These are phyloP conservation scores for Sarcomyxa edulis DNA, from an alignment of 768 basidiomycete species.

Conservation along the genomic window DNA sequence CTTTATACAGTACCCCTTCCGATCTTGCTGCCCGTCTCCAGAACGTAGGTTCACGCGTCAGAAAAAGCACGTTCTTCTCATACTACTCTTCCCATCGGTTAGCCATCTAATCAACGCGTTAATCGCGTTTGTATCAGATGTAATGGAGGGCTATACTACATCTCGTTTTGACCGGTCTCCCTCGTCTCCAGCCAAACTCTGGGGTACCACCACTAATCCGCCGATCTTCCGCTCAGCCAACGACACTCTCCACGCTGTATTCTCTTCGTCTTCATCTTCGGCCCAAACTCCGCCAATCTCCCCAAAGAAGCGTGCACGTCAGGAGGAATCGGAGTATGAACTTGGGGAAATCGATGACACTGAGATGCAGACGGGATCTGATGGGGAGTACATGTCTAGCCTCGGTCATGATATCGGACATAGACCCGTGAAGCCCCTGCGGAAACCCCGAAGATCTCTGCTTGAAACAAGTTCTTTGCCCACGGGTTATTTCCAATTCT, in stretches of 20 bases:
- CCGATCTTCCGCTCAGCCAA: constrained; percentile 50
- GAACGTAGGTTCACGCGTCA: constrained; percentile 50
- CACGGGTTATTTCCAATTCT: constrained; percentile 11
- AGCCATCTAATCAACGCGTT: constrained; percentile 9
- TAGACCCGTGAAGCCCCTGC: constrained; percentile 36
- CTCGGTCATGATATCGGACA: constrained; percentile 1
- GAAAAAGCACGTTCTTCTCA: constrained; percentile 49
- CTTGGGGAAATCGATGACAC: constrained; percentile 20
- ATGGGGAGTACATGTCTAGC: constrained; percentile 11
- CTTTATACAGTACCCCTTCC: constrained; percentile 38
- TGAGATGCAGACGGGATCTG: constrained; percentile 25
- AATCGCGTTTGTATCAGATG: constrained; percentile 30
- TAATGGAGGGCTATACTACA: constrained; percentile 53
- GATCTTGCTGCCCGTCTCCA: constrained; percentile 53
- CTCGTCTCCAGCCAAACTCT: constrained; percentile 34
- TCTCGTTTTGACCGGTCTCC: constrained; percentile 16
- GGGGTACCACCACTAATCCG: constrained; percentile 22
- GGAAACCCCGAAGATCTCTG: constrained; percentile 26
- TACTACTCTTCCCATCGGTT: no score
- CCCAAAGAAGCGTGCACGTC: constrained; percentile 31
- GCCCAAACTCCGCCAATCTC: constrained; percentile 11
- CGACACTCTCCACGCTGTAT: constrained; percentile 49
- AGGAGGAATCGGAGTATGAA: constrained; percentile 22
- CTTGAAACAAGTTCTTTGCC: constrained; percentile 34
- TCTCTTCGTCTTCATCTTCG: constrained; percentile 12